phyloP scores from a whole-genome alignment of 352 stramenopile genomes.

The Blastocystis sp. region DNA sequence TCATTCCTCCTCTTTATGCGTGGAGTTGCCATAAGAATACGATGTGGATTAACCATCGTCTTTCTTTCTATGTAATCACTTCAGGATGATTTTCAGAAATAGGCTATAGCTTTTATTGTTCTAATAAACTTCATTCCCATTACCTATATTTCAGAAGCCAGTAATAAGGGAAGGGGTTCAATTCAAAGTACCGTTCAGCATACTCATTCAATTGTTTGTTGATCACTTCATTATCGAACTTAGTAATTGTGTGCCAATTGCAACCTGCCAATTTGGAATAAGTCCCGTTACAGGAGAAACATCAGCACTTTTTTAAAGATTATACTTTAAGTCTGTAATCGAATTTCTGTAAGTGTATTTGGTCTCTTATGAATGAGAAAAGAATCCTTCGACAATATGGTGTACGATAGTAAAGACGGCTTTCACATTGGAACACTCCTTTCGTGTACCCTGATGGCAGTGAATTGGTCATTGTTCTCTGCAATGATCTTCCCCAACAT shows the following conservation, averaged over 20 bases:
- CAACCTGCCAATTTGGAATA: too few species aligned
- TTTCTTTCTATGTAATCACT: constrained; percentile 41
- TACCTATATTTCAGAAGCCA: not conserved
- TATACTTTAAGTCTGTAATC: not conserved
- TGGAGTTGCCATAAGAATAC: constrained; percentile 10
- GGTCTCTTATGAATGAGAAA: not conserved
- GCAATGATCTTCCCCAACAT: not conserved
- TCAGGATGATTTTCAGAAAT: not conserved
- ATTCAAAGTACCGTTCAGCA: not conserved
- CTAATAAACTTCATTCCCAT: not conserved
- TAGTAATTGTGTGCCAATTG: not conserved
- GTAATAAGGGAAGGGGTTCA: constrained; percentile 24
- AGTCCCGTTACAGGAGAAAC: not conserved
- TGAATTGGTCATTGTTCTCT: constrained; percentile 1
- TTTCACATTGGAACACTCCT: constrained; percentile 34
- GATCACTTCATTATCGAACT: not conserved
- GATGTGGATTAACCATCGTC: constrained; percentile 20
- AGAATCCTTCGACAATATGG: not conserved
- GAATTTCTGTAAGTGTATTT: too few species aligned
- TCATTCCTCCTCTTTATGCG: constrained; percentile 29
- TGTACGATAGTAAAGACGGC: not conserved
- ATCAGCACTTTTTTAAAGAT: not conserved
- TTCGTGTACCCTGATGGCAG: not conserved
- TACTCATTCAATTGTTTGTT: not conserved
- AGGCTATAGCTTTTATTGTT: constrained; percentile 7